phyloP scores from a whole-genome alignment of 179 eudicot genomes.

The Nepenthes alata region DNA sequence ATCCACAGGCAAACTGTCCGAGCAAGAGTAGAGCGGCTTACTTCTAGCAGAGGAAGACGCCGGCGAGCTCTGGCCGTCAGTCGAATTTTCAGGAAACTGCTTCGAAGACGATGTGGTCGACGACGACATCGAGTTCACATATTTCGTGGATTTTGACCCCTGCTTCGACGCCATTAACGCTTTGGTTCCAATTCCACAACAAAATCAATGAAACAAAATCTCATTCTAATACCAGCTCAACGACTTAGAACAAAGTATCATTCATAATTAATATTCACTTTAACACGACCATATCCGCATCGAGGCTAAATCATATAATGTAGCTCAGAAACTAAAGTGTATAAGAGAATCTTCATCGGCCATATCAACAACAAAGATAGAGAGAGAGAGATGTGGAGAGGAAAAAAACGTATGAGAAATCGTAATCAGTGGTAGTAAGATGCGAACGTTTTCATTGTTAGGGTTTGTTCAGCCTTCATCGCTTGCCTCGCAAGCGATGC shows the following conservation, averaged over 20 bases:
- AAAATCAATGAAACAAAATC: background rate
- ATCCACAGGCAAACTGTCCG: slow-evolving; percentile 30
- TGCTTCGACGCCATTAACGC: slow-evolving; percentile 53
- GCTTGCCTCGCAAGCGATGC: slow-evolving; percentile 65
- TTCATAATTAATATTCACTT: background rate
- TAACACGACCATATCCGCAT: background rate
- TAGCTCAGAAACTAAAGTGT: too few relatives aligned
- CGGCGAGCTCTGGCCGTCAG: slow-evolving; percentile 46
- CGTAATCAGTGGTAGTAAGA: slow-evolving; percentile 18
- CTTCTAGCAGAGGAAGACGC: slow-evolving; percentile 58
- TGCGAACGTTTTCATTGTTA: slow-evolving; percentile 8
- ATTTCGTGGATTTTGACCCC: slow-evolving; percentile 39
- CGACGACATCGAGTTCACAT: slow-evolving; percentile 55
- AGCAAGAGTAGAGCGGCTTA: slow-evolving; percentile 42
- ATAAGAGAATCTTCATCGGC: too few relatives aligned
- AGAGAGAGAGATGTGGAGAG: too few relatives aligned
- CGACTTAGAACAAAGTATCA: background rate
- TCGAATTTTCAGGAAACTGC: slow-evolving; percentile 45
- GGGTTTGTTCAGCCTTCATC: slow-evolving; percentile 5
- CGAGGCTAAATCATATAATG: background rate
- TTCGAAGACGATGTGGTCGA: slow-evolving; percentile 65
- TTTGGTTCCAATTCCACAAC: slow-evolving; percentile 3
- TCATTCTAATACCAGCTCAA: background rate
- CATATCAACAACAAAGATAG: too few relatives aligned
- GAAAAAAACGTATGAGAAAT: slow-evolving; percentile 1